Evolutionary conservation across 306 rosid genomes (phyloP).

Genomic region (Gleditsia sinensis): DNA sequence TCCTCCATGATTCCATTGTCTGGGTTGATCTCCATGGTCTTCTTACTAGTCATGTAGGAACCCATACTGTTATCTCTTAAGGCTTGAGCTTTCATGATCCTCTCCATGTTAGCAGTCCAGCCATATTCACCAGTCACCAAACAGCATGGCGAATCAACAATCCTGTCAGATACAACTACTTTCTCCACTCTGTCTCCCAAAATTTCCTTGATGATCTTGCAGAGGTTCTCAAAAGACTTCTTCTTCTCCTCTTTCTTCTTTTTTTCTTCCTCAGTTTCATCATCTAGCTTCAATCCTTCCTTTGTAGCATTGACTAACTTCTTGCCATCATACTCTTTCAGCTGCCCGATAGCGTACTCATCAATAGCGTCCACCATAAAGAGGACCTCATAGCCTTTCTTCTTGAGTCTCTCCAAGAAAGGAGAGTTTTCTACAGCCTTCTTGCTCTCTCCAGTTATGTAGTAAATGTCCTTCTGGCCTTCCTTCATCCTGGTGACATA

Average conservation of each 20-base stretch:
- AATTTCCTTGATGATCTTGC: slow-evolving; percentile 61
- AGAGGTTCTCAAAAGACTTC: slow-evolving; percentile 54
- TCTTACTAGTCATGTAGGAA: slow-evolving; percentile 63
- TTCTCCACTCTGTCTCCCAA: slow-evolving; percentile 57
- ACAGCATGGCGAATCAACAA: slow-evolving; percentile 71
- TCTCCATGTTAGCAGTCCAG: slow-evolving; percentile 70
- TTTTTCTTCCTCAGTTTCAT: slow-evolving; percentile 60
- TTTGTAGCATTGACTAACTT: slow-evolving; percentile 64
- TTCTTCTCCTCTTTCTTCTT: slow-evolving; percentile 57
- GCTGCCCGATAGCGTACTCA: slow-evolving; percentile 60
- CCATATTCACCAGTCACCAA: slow-evolving; percentile 68
- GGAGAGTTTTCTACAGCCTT: slow-evolving; percentile 71
- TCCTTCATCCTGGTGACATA: slow-evolving; percentile 70
- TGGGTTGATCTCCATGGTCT: slow-evolving; percentile 72
- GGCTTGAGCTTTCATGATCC: slow-evolving; percentile 73
- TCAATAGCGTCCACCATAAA: slow-evolving; percentile 70
- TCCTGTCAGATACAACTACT: slow-evolving; percentile 58
- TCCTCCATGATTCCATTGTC: slow-evolving; percentile 72
- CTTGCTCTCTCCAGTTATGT: slow-evolving; percentile 66
- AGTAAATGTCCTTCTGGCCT: slow-evolving; percentile 64
- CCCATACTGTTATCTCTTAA: slow-evolving; percentile 60
- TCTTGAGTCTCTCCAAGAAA: slow-evolving; percentile 61
- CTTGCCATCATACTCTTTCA: slow-evolving; percentile 67
- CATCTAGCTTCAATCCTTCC: slow-evolving; percentile 64
- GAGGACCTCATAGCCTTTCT: slow-evolving; percentile 67